Percentiles rank a stretch among this genome's conserved stretches.
Conservation (phyloP, 352 stramenopile genomes). For the Globisporangium middletonii region DNA sequence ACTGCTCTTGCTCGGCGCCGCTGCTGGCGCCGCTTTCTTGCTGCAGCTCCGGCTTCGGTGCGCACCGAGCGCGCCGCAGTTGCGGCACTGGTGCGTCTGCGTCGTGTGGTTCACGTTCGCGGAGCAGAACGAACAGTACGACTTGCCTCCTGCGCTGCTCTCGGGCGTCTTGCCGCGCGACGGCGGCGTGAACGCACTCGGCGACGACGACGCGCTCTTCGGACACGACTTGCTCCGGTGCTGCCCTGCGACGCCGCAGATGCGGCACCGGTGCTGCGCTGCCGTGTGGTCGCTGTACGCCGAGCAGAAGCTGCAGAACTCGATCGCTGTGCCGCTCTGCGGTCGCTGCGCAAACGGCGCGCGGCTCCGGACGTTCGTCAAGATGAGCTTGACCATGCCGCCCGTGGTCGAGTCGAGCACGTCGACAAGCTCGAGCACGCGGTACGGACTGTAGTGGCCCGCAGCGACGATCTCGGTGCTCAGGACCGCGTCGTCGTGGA, state of each 20-base stretch:
- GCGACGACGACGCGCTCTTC: slow-evolving; percentile 14
- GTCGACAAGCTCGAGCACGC: slow-evolving; percentile 70
- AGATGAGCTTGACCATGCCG: slow-evolving; percentile 66
- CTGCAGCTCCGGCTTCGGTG: slow-evolving; percentile 55
- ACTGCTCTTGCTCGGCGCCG: slow-evolving; percentile 1
- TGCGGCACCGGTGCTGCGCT: slow-evolving; percentile 51
- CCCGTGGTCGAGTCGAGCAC: slow-evolving; percentile 71
- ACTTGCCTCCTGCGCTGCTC: slow-evolving; percentile 19
- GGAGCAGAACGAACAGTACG: slow-evolving; percentile 58
- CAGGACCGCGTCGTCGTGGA: not conserved
- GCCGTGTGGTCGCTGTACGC: slow-evolving; percentile 64
- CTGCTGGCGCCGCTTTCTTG: slow-evolving; percentile 15
- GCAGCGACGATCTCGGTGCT: not conserved
- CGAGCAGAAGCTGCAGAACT: slow-evolving; percentile 71
- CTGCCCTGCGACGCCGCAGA: slow-evolving; percentile 46
- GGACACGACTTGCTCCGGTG: slow-evolving; percentile 61
- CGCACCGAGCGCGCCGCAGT: slow-evolving; percentile 40
- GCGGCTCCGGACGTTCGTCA: slow-evolving; percentile 57
- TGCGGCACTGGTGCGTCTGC: slow-evolving; percentile 50
- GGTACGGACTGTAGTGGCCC: slow-evolving; percentile 41
- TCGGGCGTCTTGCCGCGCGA: slow-evolving; percentile 6
- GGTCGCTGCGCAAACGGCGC: slow-evolving; percentile 34
- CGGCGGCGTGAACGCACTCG: slow-evolving; percentile 14
- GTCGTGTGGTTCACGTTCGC: slow-evolving; percentile 50
- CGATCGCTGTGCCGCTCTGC: slow-evolving; percentile 24